Evolutionary conservation across 352 stramenopile genomes (phyloP).

Genomic region (Globisporangium mamillatum): DNA sequence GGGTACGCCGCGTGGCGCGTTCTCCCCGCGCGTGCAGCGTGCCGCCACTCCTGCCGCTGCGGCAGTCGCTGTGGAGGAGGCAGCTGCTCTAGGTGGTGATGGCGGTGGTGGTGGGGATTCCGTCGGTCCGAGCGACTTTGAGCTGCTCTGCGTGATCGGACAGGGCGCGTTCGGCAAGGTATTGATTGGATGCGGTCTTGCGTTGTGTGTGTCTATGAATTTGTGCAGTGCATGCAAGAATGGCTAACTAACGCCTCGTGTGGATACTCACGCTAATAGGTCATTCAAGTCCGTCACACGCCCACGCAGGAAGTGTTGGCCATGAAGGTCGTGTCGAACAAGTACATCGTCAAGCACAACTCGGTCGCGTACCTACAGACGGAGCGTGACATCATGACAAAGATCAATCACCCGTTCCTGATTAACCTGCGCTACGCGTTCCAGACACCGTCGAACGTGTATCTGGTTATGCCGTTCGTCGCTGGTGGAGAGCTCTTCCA

Average conservation of each 20-base stretch:
- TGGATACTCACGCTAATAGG: slow-evolving; percentile 21
- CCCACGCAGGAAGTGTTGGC: slow-evolving; percentile 71
- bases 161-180: slow-evolving; percentile 82
- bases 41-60: neutral
- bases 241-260: neutral
- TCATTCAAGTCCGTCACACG: slow-evolving; percentile 83
- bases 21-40: slow-evolving; percentile 5
- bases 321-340: slow-evolving; percentile 88
- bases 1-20: slow-evolving; percentile 19
- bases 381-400: slow-evolving; percentile 86
- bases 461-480: slow-evolving; percentile 81
- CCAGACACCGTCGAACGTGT: slow-evolving; percentile 78
- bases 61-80: slow-evolving; percentile 13
- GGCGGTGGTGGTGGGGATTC: neutral
- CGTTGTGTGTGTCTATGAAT: neutral
- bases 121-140: slow-evolving; percentile 74
- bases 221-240: no score
- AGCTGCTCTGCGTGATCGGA: slow-evolving; percentile 82
- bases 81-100: neutral
- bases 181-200: neutral
- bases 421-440: slow-evolving; percentile 81
- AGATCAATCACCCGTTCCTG: slow-evolving; percentile 84
- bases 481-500: slow-evolving; percentile 71
- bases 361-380: slow-evolving; percentile 74
- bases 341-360: slow-evolving; percentile 86